phyloP scores from a whole-genome alignment of 1,284 basidiomycete genomes.

The Cerioporus squamosus region DNA sequence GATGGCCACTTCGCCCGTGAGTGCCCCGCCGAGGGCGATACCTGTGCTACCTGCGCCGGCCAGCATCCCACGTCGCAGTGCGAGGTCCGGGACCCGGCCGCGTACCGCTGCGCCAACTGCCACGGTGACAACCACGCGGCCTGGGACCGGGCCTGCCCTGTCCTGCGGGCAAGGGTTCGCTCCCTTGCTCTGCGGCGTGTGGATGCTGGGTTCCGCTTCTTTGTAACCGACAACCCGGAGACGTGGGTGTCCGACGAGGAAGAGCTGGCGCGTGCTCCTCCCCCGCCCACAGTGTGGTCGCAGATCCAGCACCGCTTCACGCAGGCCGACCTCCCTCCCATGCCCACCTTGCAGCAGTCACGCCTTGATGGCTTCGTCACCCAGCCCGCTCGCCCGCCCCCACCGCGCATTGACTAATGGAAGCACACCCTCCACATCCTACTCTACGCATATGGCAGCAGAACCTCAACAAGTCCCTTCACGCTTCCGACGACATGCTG shows the following conservation, averaged over 20 bases:
- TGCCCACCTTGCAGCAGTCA: neutral
- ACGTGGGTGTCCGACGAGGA: constrained; percentile 16
- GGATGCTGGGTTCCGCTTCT: constrained; percentile 15
- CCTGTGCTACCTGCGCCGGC: constrained; percentile 30
- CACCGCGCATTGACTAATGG: neutral
- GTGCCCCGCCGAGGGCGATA: constrained; percentile 21
- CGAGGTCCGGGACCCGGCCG: neutral
- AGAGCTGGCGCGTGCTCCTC: neutral
- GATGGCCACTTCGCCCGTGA: constrained; percentile 29
- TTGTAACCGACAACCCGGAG: constrained; percentile 13
- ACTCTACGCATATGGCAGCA: constrained; percentile 31
- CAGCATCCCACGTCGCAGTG: constrained; percentile 23
- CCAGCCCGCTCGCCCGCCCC: neutral
- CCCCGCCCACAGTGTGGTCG: constrained; percentile 1
- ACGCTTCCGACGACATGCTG: constrained; percentile 29
- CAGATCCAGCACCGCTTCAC: neutral
- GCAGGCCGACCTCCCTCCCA: neutral
- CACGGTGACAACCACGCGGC: constrained; percentile 10
- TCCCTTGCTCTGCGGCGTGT: neutral
- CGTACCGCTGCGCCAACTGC: constrained; percentile 21
- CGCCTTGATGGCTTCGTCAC: neutral
- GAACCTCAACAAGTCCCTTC: constrained; percentile 33
- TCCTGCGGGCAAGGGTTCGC: neutral
- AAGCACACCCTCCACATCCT: neutral
- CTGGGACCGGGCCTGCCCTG: constrained; percentile 18